phyloP scores from a whole-genome alignment of 192 early-diverging fungal genomes.

The Podila epicladia region DNA sequence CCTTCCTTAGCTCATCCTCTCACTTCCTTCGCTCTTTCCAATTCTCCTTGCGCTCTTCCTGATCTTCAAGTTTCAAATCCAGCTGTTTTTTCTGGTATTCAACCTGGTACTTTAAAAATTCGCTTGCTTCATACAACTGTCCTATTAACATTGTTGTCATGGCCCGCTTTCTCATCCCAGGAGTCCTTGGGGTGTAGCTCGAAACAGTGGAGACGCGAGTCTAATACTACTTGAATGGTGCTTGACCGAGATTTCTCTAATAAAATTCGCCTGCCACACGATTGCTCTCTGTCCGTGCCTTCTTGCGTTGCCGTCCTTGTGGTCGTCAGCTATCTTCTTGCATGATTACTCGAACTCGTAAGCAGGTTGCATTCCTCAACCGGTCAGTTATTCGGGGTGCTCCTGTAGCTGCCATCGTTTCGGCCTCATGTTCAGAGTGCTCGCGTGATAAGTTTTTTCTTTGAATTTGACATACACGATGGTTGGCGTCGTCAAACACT shows the following conservation, averaged over 20 bases:
- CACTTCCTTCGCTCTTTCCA: too few species aligned
- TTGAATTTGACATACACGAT: too few species aligned
- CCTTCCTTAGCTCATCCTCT: too few species aligned
- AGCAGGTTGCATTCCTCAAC: neutral
- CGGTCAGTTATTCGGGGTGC: neutral
- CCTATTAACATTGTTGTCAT: too few species aligned
- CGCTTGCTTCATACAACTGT: too few species aligned
- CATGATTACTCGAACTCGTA: slow-evolving; percentile 2
- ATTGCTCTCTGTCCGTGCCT: neutral
- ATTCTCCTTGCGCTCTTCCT: too few species aligned
- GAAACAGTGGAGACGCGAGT: neutral
- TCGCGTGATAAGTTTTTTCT: neutral
- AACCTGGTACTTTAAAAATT: too few species aligned
- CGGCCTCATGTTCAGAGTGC: neutral
- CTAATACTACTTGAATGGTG: neutral
- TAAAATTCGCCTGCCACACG: neutral
- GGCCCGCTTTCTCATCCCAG: too few species aligned
- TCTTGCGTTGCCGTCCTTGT: neutral
- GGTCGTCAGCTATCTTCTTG: neutral
- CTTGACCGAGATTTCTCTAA: neutral
- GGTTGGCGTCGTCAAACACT: too few species aligned
- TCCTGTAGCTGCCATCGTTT: neutral
- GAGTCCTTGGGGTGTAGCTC: too few species aligned
- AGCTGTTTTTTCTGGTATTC: too few species aligned
- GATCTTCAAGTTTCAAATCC: too few species aligned